Evolutionary conservation across 148 eudicot genomes (phyloP).

Genomic region (Chenopodium album): DNA sequence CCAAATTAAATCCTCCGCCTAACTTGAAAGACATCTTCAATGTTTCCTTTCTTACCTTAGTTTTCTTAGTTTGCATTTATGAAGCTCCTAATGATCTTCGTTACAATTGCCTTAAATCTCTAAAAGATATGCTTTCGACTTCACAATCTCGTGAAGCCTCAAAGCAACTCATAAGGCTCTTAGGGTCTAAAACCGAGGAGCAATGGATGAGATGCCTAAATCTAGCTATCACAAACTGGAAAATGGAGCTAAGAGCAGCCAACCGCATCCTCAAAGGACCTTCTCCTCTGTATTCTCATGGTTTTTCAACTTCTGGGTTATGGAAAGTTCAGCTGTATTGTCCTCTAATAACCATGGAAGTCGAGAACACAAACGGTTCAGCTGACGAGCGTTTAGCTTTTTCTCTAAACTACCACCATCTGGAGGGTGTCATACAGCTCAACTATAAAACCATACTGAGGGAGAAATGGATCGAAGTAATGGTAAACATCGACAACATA

Average conservation of each 20-base stretch:
- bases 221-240: constrained; percentile 85
- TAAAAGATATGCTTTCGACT: constrained; percentile 51
- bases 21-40: constrained; percentile 53
- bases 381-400: constrained; percentile 62
- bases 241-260: constrained; percentile 38
- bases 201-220: constrained; percentile 78
- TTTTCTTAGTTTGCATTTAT: constrained; percentile 70
- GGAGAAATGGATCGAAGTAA: constrained; percentile 63
- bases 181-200: constrained; percentile 68
- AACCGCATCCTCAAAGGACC: constrained; percentile 45
- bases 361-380: constrained; percentile 47
- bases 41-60: constrained; percentile 54
- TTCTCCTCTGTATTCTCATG: constrained; percentile 65
- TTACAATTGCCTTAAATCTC: constrained; percentile 36
- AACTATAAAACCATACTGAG: constrained; percentile 28
- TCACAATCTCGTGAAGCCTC: constrained; percentile 38
- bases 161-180: constrained; percentile 47
- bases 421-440: constrained; percentile 51
- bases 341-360: constrained; percentile 83
- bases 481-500: constrained; percentile 67
- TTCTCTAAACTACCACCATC: constrained; percentile 68
- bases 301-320: constrained; percentile 53
- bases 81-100: constrained; percentile 80
- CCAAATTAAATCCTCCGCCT: constrained; percentile 26
- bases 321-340: constrained; percentile 90